Base-by-base conservation (phyloP, 371 early-diverging fungal genomes). In the Rhizomucor pusillus region DNA sequence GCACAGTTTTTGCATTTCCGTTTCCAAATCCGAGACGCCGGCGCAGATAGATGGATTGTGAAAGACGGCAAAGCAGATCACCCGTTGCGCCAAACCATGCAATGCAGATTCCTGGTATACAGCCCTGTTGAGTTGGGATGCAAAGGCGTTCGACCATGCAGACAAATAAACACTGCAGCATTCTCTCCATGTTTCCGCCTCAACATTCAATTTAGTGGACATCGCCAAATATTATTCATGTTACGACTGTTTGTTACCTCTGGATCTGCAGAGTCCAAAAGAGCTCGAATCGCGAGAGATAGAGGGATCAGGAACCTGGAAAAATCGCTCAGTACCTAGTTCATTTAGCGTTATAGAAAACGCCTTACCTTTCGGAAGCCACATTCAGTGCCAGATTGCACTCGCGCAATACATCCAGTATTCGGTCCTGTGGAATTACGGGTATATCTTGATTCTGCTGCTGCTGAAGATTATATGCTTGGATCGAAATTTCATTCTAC, bases 101-200 rank as follows among this genome's bases (percentile, higher is more conserved):
- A 55, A 4, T 14, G 41, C 55, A 6, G 47, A 24, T 22, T 34
- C 46, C 43, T 59, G 47, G 48, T 52, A 59, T 35, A 59, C 45
- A 18, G 59, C 59, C 23, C 53, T 47, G 40, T 59, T 53, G 35
- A 59, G 53, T 24, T 43, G 43, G 12, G 49, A 47, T 19, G 59
- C 47, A 33, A 59, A 53, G 35, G 53, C 49, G 39, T 53, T 39
- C 29, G 48, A 43, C 59, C 59, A 59, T 34, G 53, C 53, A 37
- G 49, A 47, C 33, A 45, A 37, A 34, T 36, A 59, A 1, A 53
- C 35, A 19, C 29, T 22, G 35, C 47, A 47, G 49, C 47, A 51
- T 34, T 53, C 48, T 19, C 25, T 35, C 59, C 53, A 47, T 47
- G 35, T 36, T 5, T 29, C 7, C 29, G 29, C 7, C 29, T 29